Evolutionary conservation across 2,329 filamentous ascomycete species (phyloP), one percentile per base, ranked within the genome.

Genomic region (Bisporella sp.): DNA sequence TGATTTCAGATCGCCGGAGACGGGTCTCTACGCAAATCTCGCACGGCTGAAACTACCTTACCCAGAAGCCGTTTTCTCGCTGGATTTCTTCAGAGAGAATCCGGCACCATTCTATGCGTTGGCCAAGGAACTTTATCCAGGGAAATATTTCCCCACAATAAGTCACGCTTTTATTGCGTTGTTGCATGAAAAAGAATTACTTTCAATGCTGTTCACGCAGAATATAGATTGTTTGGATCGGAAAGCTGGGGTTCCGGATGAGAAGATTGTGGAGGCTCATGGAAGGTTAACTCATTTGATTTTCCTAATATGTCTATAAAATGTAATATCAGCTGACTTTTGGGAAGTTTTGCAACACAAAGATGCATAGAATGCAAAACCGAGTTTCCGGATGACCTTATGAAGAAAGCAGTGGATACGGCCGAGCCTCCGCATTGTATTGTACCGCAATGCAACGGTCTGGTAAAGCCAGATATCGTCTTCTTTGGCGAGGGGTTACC

Each of bases 221-320:
- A 99, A 99, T 64, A 97, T 99, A 59, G 93, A 99, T 71, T 96
- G 90, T 62, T 77, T 99, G 9, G 93, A 99, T 70, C 81, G 91
- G 28, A 77, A 81, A 58, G 93, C 92, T 9, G 93, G 93, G 30
- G 83, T 99, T 1, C 87, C 90, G 0, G 76, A 73, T 0, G 82
- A 92, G 2, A 83, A 79, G 67, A 91, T 99, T 46, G 77, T 99
- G 32, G 92, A 97, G 69, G 93, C 93, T 0, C 93, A 99, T 67
- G 93, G 93, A 43, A 21, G 21, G 21, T 21, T 2, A 21, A 21
- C 21, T 21, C 21, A 21, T 21, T 21, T 21, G 21, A 21, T 21
- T 21, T 21, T 21, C 21, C 21, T 3, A 21, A 21, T 21, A 21
- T 21, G 2, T 21, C 21, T 21, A 21, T 21, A 21, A 21, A 21